phyloP scores from a whole-genome alignment of 139 green algal species.

The Chlamydomonas asymmetrica region DNA sequence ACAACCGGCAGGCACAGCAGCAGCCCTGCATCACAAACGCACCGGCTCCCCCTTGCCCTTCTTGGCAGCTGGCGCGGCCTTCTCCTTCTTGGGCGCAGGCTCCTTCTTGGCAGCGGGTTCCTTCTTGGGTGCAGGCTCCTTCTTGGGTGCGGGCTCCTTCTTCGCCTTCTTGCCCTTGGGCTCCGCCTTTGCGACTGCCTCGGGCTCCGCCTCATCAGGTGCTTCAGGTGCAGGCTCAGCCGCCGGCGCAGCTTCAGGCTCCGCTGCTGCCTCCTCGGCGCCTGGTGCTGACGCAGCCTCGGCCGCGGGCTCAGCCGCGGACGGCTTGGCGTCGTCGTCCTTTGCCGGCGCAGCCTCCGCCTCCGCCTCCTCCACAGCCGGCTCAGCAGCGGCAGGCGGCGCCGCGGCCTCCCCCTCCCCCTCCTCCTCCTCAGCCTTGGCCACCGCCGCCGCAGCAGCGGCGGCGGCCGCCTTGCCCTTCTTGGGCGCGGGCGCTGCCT shows the following conservation, averaged over 20 bases:
- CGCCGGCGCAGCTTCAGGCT: too few species aligned
- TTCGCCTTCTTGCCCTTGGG: neutral
- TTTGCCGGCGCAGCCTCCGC: too few species aligned
- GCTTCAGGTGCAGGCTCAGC: too few species aligned
- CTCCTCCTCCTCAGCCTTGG: neutral
- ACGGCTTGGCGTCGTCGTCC: too few species aligned
- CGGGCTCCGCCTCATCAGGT: too few species aligned
- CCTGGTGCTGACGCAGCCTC: too few species aligned
- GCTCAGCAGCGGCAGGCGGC: neutral
- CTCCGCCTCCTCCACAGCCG: neutral
- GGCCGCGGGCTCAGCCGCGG: too few species aligned
- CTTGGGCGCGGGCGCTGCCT: neutral
- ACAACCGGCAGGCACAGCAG: too few species aligned
- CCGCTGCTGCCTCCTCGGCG: neutral
- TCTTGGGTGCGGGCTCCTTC: neutral
- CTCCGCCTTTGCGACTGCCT: neutral
- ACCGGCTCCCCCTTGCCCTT: slow-evolving; percentile 13
- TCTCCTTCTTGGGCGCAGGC: slow-evolving; percentile 23
- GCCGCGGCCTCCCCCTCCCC: slow-evolving; percentile 4
- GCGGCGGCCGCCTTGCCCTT: slow-evolving; percentile 13
- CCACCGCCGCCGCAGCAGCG: slow-evolving; percentile 13
- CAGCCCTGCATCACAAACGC: slow-evolving; percentile 6
- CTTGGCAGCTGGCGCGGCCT: neutral
- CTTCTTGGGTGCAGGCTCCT: slow-evolving; percentile 10
- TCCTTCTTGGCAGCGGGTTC: slow-evolving; percentile 20